phyloP scores from a whole-genome alignment of 2,329 filamentous ascomycete genomes.

The Verticillium nonalfalfae region DNA sequence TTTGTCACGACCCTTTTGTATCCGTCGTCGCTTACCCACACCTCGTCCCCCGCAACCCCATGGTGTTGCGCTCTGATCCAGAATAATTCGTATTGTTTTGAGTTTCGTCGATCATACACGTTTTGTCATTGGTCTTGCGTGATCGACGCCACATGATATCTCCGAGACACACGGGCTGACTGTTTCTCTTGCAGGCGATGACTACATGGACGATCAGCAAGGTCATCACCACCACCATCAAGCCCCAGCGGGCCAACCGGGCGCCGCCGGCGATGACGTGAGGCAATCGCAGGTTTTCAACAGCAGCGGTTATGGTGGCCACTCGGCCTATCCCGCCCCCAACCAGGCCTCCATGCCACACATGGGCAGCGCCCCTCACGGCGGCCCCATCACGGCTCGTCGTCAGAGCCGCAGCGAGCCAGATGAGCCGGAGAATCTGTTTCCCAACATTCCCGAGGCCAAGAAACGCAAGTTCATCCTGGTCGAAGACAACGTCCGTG shows the following conservation, averaged over 20 bases:
- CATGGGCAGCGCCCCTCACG: slow-evolving; percentile 31
- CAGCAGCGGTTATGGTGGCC: slow-evolving; percentile 50
- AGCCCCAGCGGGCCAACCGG: slow-evolving; percentile 46
- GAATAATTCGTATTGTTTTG: slow-evolving; percentile 5
- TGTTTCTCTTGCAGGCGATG: slow-evolving; percentile 26
- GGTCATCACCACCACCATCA: slow-evolving; percentile 61
- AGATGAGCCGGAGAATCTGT: slow-evolving; percentile 64
- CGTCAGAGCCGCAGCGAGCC: slow-evolving; percentile 43
- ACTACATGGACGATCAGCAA: slow-evolving; percentile 47
- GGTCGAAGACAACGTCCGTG: slow-evolving; percentile 81
- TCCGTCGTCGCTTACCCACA: background rate
- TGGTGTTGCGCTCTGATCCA: slow-evolving; percentile 7
- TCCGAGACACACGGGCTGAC: background rate
- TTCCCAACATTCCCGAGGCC: slow-evolving; percentile 80
- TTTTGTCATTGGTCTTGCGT: slow-evolving; percentile 5
- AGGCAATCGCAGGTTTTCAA: slow-evolving; percentile 71
- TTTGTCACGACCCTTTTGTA: slow-evolving; percentile 7
- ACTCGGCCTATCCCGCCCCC: slow-evolving; percentile 52
- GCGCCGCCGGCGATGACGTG: slow-evolving; percentile 53
- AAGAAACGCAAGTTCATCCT: slow-evolving; percentile 97
- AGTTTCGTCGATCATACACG: slow-evolving; percentile 10
- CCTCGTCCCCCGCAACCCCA: slow-evolving; percentile 6
- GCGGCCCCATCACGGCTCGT: slow-evolving; percentile 27
- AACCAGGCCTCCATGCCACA: slow-evolving; percentile 58
- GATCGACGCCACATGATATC: background rate